Percentiles rank a stretch among this genome's conserved stretches.
These are phyloP conservation scores for Colletotrichum coccodes DNA, from an alignment of 2,329 filamentous ascomycete species.

Conservation along the genomic window DNA sequence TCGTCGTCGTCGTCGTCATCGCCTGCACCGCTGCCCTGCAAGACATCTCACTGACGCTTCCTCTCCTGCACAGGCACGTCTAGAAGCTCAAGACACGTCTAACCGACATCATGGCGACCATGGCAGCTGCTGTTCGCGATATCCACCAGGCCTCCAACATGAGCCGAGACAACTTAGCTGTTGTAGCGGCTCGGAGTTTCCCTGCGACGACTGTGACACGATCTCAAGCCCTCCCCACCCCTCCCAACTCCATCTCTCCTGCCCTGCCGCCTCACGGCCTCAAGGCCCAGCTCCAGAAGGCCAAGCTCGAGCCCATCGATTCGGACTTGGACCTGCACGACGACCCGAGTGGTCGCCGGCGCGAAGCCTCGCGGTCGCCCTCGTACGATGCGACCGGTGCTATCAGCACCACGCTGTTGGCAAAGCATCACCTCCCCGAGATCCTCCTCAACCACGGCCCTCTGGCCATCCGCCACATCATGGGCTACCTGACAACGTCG, in stretches of 20 bases:
- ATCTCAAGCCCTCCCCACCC: slow-evolving; percentile 80
- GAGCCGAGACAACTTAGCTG: slow-evolving; percentile 77
- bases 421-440: slow-evolving; percentile 88
- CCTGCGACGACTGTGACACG: slow-evolving; percentile 66
- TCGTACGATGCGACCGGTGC: slow-evolving; percentile 77
- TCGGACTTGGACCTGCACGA: slow-evolving; percentile 86
- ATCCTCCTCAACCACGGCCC: slow-evolving; percentile 92
- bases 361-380: slow-evolving; percentile 53
- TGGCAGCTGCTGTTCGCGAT: slow-evolving; percentile 75
- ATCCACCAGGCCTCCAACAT: slow-evolving; percentile 67
- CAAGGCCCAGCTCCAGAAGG: slow-evolving; percentile 72
- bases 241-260: slow-evolving; percentile 95
- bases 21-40: background rate
- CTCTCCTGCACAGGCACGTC: slow-evolving; percentile 50
- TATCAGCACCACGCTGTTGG: slow-evolving; percentile 87
- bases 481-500: slow-evolving; percentile 91
- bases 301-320: slow-evolving; percentile 74
- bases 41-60: slow-evolving; percentile 41
- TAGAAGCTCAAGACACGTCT: slow-evolving; percentile 52
- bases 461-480: slow-evolving; percentile 93
- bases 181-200: slow-evolving; percentile 74
- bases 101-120: slow-evolving; percentile 67
- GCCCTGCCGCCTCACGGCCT: slow-evolving; percentile 84
- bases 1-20: no score
- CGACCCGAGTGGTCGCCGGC: slow-evolving; percentile 41